Evolutionary conservation across 2,329 filamentous ascomycete genomes (phyloP), one percentile per base, ranked within the genome.

Genomic region (Emmonsia crescens): DNA sequence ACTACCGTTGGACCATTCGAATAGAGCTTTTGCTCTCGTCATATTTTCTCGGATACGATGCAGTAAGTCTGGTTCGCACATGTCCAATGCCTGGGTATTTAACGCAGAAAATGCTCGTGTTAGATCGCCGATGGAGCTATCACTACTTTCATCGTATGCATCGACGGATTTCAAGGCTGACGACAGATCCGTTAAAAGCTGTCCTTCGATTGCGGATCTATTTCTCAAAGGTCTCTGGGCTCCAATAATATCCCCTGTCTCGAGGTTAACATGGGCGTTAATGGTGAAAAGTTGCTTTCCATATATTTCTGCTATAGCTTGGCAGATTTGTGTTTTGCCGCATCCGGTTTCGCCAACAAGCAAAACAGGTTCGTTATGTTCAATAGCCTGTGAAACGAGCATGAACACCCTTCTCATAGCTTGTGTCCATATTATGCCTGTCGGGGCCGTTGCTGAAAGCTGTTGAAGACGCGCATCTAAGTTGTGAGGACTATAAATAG

Each of bases 261-360:
- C 95, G 0, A 94, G 92, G 66, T 99, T 99, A 68, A 97, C 93
- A 74, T 99, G 95, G 2, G 95, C 94, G 71, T 99, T 99, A 70
- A 99, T 88, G 67, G 93, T 94, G 67, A 92, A 86, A 46, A 99
- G 78, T 65, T 89, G 80, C 68, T 88, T 91, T 19, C 81, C 79
- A 64, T 90, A 82, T 3, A 89, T 88, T 69, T 96, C 88, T 2
- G 94, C 91, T 60, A 97, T 82, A 71, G 96, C 83, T 73, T 99
- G 94, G 67, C 91, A 95, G 6, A 99, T 89, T 1, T 93, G 96
- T 0, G 94, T 99, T 77, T 99, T 99, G 64, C 95, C 94, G 70
- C 93, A 97, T 5, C 94, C 94, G 21, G 94, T 99, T 73, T 99
- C 95, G 64, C 94, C 94, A 14, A 99, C 91, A 5, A 99, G 81